Evolutionary conservation across 202 grass and related monocot species (phyloP).

Genomic region (Carex arenaria): DNA sequence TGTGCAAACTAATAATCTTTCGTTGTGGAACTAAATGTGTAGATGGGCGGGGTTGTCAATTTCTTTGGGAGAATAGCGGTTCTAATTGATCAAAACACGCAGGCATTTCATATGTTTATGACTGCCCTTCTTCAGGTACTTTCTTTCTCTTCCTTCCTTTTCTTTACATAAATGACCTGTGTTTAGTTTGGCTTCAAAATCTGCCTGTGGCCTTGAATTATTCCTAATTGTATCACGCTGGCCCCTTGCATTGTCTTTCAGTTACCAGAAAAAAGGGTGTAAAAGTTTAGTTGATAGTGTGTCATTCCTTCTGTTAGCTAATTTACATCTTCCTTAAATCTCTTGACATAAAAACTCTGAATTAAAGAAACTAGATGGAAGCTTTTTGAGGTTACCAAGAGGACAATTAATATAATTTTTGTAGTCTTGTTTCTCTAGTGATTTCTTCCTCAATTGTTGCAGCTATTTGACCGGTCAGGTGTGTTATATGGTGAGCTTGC

Average conservation of each 20-base stretch:
- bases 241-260: not conserved
- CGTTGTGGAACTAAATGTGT: slow-evolving; percentile 3
- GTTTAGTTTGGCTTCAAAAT: not conserved
- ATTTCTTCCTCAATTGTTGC: not conserved
- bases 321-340: not conserved
- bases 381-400: not conserved
- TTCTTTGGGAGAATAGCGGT: slow-evolving; percentile 84
- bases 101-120: slow-evolving; percentile 96
- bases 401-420: not conserved
- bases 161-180: not conserved
- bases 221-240: not conserved
- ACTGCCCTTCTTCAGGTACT: slow-evolving; percentile 81
- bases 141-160: not conserved
- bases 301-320: not conserved
- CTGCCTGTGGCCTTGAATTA: not conserved
- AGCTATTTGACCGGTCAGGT: slow-evolving; percentile 93
- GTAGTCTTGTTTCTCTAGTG: not conserved
- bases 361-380: not conserved
- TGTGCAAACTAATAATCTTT: slow-evolving; percentile 11
- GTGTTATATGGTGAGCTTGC: slow-evolving; percentile 91
- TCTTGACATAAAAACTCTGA: not conserved
- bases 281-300: not conserved
- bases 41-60: slow-evolving; percentile 88
- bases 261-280: not conserved
- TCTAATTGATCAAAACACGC: slow-evolving; percentile 92